Base-by-base conservation (phyloP, 2,329 filamentous ascomycete species). In the Talaromyces sp. region DNA sequence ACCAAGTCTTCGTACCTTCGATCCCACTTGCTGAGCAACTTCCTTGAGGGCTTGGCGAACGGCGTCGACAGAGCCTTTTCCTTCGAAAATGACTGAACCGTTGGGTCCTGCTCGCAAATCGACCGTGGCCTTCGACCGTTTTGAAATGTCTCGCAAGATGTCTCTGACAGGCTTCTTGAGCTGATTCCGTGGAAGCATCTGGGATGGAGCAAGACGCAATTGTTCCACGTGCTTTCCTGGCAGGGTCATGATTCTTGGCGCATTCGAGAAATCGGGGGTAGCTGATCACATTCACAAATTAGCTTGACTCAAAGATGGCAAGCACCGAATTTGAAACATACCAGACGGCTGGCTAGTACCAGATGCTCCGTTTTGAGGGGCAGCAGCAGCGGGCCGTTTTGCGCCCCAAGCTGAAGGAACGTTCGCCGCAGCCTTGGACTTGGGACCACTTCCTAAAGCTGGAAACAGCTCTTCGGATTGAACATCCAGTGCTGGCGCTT, bases 401-500 rank as follows among this genome's bases (percentile, higher is more conserved):
- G 85, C 86, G 68, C 90, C 90, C 93, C 94, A 97, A 70, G 91
- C 88, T 54, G 89, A 87, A 56, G 89, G 84, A 66, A 87, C 84
- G 70, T 65, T 65, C 10, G 87, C 85, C 65, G 87, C 83, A 68
- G 85, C 78, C 68, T 81, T 79, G 39, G 87, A 82, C 78, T 93
- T 93, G 62, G 87, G 82, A 7, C 79, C 85, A 68, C 86, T 84
- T 62, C 93, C 94, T 56, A 99, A 86, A 71, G 93, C 89, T n/a
- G 95, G 95, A 84, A 99, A 99, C 66, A 91, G 83, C 78, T 98
- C 93, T 74, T 96, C 91, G 19, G 92, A 96, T 73, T 91, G 86
- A 22, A 92, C 93, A 77, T 98, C 92, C 67, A 97, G 81, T 61
- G 83, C 75, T 1, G 81, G 76, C 10, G 73, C 67, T 47, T 47